phyloP scores from a whole-genome alignment of 1,284 basidiomycete species.

The Xerocomus nothofagi region DNA sequence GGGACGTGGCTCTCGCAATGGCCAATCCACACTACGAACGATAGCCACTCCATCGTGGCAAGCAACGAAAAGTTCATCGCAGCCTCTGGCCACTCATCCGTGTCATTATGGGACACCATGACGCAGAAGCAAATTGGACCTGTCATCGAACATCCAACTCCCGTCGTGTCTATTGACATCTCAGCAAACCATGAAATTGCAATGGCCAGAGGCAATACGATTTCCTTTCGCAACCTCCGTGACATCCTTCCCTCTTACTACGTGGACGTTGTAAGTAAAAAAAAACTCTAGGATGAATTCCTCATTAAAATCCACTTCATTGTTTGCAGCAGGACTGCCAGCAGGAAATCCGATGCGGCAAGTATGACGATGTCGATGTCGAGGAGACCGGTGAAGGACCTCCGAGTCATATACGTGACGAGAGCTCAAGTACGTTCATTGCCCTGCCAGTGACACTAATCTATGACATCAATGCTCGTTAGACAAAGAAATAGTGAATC shows the following conservation, averaged over 20 bases:
- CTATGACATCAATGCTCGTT: too few relatives aligned
- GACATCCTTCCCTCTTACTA: slow-evolving; percentile 4
- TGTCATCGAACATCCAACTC: neutral
- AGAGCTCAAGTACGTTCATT: neutral
- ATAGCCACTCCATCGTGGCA: too few relatives aligned
- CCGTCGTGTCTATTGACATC: slow-evolving; percentile 7
- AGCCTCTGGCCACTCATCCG: neutral
- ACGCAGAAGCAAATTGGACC: slow-evolving; percentile 8
- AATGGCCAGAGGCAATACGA: neutral
- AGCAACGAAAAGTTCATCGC: slow-evolving; percentile 6
- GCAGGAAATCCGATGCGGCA: neutral
- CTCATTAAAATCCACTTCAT: neutral
- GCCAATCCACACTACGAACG: too few relatives aligned
- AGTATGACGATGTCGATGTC: neutral
- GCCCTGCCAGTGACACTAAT: too few relatives aligned
- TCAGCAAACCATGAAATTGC: slow-evolving; percentile 6
- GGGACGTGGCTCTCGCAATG: slow-evolving; percentile 8
- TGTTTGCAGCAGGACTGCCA: neutral
- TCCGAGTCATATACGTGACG: neutral
- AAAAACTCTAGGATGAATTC: neutral
- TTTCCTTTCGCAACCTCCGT: neutral
- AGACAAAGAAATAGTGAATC: neutral
- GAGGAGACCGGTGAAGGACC: neutral
- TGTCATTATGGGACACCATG: slow-evolving; percentile 17
- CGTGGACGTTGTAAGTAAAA: slow-evolving; percentile 4